Evolutionary conservation across 345 rosid species (phyloP).

Genomic region (Anastatica hierochuntica): DNA sequence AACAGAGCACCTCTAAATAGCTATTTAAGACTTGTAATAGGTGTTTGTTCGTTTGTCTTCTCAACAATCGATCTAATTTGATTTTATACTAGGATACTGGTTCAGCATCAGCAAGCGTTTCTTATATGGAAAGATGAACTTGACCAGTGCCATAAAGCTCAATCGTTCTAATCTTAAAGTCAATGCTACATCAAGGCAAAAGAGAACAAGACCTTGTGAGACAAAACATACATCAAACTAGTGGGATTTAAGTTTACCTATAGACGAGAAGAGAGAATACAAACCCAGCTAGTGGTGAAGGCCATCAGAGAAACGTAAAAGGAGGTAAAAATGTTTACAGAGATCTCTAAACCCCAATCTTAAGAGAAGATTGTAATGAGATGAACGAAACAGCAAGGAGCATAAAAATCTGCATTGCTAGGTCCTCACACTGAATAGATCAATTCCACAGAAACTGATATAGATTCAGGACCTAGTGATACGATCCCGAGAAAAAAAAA

Average conservation of each 20-base stretch:
- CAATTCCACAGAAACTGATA: too few relatives aligned
- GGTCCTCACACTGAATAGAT: too few relatives aligned
- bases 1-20: not conserved
- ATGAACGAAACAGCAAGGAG: too few relatives aligned
- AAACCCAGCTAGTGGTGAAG: conserved; percentile 77
- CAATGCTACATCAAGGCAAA: conserved; percentile 35
- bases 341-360: too few relatives aligned
- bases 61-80: not conserved
- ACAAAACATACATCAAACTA: not conserved
- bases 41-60: not conserved
- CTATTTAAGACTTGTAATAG: not conserved
- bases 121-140: conserved; percentile 4
- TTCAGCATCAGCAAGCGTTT: not conserved
- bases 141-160: conserved; percentile 48
- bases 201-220: not conserved
- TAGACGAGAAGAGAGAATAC: not conserved
- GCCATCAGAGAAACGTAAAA: conserved; percentile 72
- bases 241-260: not conserved
- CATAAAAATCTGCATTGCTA: too few relatives aligned
- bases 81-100: not conserved
- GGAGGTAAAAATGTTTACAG: too few relatives aligned
- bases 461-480: too few relatives aligned
- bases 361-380: too few relatives aligned
- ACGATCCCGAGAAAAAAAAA: too few relatives aligned
- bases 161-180: conserved; percentile 71